Percentiles rank a stretch among this genome's conserved stretches.
Conservation (phyloP, 495 filamentous ascomycete genomes). For the Thermochaetoides thermophila region DNA sequence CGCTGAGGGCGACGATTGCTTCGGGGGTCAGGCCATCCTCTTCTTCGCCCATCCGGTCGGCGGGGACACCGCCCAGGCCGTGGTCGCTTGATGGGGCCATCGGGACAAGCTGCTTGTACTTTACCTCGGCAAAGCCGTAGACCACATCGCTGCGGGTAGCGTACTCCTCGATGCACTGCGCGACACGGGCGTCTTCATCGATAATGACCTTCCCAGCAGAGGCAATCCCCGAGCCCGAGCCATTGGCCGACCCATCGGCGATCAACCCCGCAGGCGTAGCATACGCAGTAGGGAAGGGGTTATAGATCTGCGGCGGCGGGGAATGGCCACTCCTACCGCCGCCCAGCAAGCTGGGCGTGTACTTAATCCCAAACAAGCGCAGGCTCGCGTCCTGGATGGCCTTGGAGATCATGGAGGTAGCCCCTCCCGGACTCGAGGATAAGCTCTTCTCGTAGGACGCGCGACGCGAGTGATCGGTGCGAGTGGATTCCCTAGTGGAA, state of each 20-base stretch:
- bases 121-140: conserved; percentile 93
- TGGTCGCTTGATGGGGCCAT: conserved; percentile 62
- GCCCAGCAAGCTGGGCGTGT: conserved; percentile 48
- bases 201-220: too few species aligned
- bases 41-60: conserved; percentile 35
- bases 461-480: conserved; percentile 48
- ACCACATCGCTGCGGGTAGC: conserved; percentile 90
- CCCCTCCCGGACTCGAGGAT: conserved; percentile 59
- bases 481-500: conserved; percentile 54
- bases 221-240: too few species aligned
- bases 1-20: conserved; percentile 71
- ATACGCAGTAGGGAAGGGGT: conserved; percentile 72
- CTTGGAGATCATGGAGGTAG: conserved; percentile 83
- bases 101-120: conserved; percentile 90
- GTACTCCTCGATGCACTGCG: conserved; percentile 74
- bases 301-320: conserved; percentile 68
- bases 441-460: conserved; percentile 67
- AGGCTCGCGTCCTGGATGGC: conserved; percentile 88
- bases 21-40: conserved; percentile 70
- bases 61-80: conserved; percentile 43
- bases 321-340: conserved; percentile 59
- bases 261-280: conserved; percentile 49
- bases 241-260: conserved; percentile 47
- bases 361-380: conserved; percentile 61
- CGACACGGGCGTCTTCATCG: conserved; percentile 69